These are phyloP conservation scores for Aegilops longissima DNA, from an alignment of 176 grass and related monocot species.

Conservation along the genomic window DNA sequence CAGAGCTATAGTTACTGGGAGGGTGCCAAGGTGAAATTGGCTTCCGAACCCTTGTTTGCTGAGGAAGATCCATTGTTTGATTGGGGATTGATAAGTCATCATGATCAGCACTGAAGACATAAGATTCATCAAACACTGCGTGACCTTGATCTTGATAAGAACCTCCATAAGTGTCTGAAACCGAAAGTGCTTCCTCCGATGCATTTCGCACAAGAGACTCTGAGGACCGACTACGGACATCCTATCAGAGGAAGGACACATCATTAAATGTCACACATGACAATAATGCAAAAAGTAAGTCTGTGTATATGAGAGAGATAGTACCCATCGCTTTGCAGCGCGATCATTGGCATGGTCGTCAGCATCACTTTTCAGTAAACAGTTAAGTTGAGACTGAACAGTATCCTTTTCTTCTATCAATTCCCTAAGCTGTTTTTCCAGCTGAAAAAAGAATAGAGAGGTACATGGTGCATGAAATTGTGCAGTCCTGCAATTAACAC, in stretches of 20 bases:
- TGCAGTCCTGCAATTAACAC: not conserved
- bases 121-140: constrained; percentile 43
- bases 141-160: constrained; percentile 59
- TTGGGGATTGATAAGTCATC: constrained; percentile 17
- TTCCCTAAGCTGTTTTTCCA: constrained; percentile 83
- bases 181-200: constrained; percentile 70
- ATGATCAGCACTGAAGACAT: constrained; percentile 37
- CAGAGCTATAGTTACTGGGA: constrained; percentile 49
- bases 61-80: constrained; percentile 25
- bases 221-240: constrained; percentile 71
- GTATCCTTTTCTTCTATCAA: constrained; percentile 85
- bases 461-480: constrained; percentile 7
- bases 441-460: constrained; percentile 35
- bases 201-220: constrained; percentile 38
- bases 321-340: constrained; percentile 75
- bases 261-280: not conserved
- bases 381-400: constrained; percentile 83
- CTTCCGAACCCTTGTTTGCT: constrained; percentile 34
- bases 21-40: constrained; percentile 37
- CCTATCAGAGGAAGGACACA: constrained; percentile 45
- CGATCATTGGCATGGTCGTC: constrained; percentile 41
- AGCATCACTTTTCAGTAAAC: constrained; percentile 61
- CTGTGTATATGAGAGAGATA: not conserved
- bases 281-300: constrained; percentile 3
- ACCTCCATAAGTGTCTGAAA: constrained; percentile 54